Conservation (phyloP, 2,329 filamentous ascomycete genomes). For the Alternaria sp. region DNA sequence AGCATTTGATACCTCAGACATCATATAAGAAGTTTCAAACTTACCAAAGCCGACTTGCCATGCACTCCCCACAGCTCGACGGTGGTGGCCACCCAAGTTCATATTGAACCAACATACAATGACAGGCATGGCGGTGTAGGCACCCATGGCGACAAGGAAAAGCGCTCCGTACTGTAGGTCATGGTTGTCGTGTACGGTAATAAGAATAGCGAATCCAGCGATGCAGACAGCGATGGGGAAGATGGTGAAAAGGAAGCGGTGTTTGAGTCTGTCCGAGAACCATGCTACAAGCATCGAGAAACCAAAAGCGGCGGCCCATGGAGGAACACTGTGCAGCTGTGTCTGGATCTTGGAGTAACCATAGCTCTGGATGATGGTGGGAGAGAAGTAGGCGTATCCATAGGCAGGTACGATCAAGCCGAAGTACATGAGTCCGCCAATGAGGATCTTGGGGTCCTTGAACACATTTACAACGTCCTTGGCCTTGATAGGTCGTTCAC, state of each 20-base stretch:
- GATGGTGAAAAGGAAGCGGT: slow-evolving; percentile 77
- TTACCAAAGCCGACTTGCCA: slow-evolving; percentile 53
- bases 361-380: slow-evolving; percentile 56
- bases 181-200: slow-evolving; percentile 72
- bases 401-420: slow-evolving; percentile 52
- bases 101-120: slow-evolving; percentile 66
- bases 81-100: slow-evolving; percentile 60
- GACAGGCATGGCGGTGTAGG: slow-evolving; percentile 89
- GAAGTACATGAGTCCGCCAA: slow-evolving; percentile 61
- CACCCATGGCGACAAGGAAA: slow-evolving; percentile 80
- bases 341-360: slow-evolving; percentile 61
- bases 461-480: slow-evolving; percentile 55
- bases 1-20: not conserved
- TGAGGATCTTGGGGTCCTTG: slow-evolving; percentile 56
- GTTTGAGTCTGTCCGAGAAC: slow-evolving; percentile 72
- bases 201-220: slow-evolving; percentile 75
- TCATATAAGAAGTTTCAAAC: not conserved
- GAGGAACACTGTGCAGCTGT: slow-evolving; percentile 61
- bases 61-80: slow-evolving; percentile 56
- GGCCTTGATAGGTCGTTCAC: slow-evolving; percentile 52
- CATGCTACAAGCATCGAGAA: slow-evolving; percentile 79
- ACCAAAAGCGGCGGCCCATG: slow-evolving; percentile 75
- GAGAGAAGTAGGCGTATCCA: slow-evolving; percentile 56
- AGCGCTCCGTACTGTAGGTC: slow-evolving; percentile 77
- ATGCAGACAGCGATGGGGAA: slow-evolving; percentile 73